Evolutionary conservation across 1,284 basidiomycete genomes (phyloP).

Genomic region (Fomitopsis pinicola): DNA sequence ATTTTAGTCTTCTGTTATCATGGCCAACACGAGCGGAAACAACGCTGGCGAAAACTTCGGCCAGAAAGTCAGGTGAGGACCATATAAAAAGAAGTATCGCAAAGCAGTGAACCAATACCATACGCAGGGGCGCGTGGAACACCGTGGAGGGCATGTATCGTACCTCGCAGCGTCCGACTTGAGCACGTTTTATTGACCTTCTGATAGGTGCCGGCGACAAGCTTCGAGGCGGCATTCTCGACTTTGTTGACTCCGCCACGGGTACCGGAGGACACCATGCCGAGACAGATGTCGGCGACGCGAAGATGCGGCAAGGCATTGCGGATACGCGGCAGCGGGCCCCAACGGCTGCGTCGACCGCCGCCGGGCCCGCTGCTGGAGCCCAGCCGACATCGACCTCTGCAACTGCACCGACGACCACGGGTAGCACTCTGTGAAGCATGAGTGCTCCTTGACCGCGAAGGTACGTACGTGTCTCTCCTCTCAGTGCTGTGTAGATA

Average conservation of each 20-base stretch:
- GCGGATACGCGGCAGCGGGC: conserved; percentile 1
- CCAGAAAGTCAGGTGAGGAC: conserved; percentile 4
- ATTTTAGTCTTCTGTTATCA: conserved; percentile 7
- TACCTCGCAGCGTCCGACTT: too few relatives aligned
- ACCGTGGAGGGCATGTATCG: conserved; percentile 1
- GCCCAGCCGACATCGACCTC: background rate
- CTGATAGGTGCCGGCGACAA: conserved; percentile 19
- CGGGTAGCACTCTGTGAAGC: background rate
- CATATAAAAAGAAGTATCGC: background rate
- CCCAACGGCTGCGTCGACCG: background rate
- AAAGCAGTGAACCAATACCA: background rate
- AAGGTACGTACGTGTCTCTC: background rate
- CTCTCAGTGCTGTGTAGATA: background rate
- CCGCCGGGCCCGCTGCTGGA: background rate
- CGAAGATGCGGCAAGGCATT: conserved; percentile 12
- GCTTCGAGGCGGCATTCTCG: conserved; percentile 25
- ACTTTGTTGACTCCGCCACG: conserved; percentile 26
- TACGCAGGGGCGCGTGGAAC: conserved; percentile 6
- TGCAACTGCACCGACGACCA: background rate
- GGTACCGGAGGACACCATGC: conserved; percentile 19
- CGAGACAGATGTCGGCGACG: conserved; percentile 16
- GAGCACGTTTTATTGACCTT: too few relatives aligned
- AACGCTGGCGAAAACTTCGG: background rate
- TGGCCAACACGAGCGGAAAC: background rate
- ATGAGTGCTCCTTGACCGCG: background rate